These are phyloP conservation scores for Globisporangium carolinianum DNA, from an alignment of 352 stramenopile genomes.

Conservation along the genomic window DNA sequence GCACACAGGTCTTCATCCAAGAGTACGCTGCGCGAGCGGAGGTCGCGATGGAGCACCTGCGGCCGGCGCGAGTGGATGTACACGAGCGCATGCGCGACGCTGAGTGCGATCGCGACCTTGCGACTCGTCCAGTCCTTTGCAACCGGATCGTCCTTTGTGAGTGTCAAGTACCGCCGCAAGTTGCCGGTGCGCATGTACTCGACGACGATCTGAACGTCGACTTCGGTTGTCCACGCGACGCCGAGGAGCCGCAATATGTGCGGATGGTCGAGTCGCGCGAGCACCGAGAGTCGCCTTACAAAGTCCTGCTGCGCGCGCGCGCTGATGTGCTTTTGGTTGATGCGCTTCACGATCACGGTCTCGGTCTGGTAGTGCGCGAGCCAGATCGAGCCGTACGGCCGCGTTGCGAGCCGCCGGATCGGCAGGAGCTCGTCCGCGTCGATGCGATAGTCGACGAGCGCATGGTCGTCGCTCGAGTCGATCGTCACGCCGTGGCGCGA, in stretches of 20 bases:
- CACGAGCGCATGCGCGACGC: slow-evolving; percentile 52
- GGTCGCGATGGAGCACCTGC: slow-evolving; percentile 57
- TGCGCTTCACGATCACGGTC: slow-evolving; percentile 16
- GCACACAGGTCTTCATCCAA: slow-evolving; percentile 44
- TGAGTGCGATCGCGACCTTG: slow-evolving; percentile 56
- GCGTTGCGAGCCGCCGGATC: slow-evolving; percentile 12
- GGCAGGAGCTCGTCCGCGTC: slow-evolving; percentile 13
- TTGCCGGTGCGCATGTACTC: slow-evolving; percentile 74
- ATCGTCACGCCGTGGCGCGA: slow-evolving; percentile 10
- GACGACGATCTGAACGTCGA: slow-evolving; percentile 56
- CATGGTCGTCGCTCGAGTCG: slow-evolving; percentile 12
- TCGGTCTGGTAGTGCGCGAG: slow-evolving; percentile 12
- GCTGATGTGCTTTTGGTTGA: slow-evolving; percentile 18
- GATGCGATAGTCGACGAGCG: slow-evolving; percentile 9
- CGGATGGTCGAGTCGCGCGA: slow-evolving; percentile 51
- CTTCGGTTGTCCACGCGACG: slow-evolving; percentile 48
- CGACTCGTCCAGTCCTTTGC: slow-evolving; percentile 31
- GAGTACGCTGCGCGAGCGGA: slow-evolving; percentile 67
- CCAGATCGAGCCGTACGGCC: slow-evolving; percentile 15
- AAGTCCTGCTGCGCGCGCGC: slow-evolving; percentile 25
- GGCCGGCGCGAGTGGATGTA: slow-evolving; percentile 56
- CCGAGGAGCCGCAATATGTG: slow-evolving; percentile 82
- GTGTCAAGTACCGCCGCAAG: slow-evolving; percentile 38
- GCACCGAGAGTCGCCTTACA: slow-evolving; percentile 60
- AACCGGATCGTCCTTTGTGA: slow-evolving; percentile 20